Conservation (phyloP, 2,329 filamentous ascomycete genomes). For the Byssochlamys sp. region DNA sequence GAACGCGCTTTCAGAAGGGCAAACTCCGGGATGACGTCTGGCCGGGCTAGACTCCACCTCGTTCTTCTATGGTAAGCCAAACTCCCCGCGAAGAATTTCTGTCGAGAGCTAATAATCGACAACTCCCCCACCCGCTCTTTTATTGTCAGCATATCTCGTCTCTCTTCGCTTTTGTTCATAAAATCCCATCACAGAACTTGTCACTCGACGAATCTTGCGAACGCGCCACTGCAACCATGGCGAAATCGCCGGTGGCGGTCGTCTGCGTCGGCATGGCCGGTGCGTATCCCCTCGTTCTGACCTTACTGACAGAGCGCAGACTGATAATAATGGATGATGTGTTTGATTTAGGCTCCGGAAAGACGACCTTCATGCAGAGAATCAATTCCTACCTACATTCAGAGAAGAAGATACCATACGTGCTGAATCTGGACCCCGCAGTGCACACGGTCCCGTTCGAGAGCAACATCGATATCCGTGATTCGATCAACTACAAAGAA, state of each 20-base stretch:
- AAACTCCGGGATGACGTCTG: constrained; percentile 22
- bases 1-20: neutral
- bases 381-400: constrained; percentile 87
- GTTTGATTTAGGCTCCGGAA: constrained; percentile 62
- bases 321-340: neutral
- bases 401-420: constrained; percentile 73
- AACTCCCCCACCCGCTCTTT: neutral
- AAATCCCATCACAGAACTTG: neutral
- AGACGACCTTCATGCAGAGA: constrained; percentile 99
- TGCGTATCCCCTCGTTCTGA: constrained; percentile 26
- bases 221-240: constrained; percentile 26
- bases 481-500: constrained; percentile 98
- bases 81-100: constrained; percentile 17
- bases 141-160: neutral
- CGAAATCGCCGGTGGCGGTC: constrained; percentile 59
- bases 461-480: constrained; percentile 95
- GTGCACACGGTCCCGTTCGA: constrained; percentile 90
- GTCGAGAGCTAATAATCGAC: neutral
- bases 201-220: neutral
- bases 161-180: too few relatives aligned
- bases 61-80: constrained; percentile 4
- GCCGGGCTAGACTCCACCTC: constrained; percentile 19
- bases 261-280: constrained; percentile 97
- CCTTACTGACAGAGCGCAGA: constrained; percentile 1
- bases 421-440: constrained; percentile 92